phyloP scores from a whole-genome alignment of 768 basidiomycete species.

The Pisolithus sp. region DNA sequence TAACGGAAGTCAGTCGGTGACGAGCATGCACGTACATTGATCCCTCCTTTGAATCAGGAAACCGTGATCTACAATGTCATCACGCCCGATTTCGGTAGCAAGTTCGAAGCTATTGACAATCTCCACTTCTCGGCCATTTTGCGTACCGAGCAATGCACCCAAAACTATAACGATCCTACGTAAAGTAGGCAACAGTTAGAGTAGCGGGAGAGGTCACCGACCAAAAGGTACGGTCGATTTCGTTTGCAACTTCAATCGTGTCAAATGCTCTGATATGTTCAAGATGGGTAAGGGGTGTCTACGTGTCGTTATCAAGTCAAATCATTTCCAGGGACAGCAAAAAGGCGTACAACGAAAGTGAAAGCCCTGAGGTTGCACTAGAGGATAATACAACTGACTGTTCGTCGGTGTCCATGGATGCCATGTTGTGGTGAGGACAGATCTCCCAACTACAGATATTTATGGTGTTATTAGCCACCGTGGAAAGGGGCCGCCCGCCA shows the following conservation, averaged over 20 bases:
- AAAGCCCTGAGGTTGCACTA: slow-evolving; percentile 65
- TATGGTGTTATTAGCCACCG: not conserved
- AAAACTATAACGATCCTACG: slow-evolving; percentile 49
- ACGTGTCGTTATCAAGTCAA: slow-evolving; percentile 16
- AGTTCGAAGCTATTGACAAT: slow-evolving; percentile 97
- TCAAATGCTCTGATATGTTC: slow-evolving; percentile 94
- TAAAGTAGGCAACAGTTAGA: not conserved
- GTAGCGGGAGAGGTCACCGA: slow-evolving; percentile 24
- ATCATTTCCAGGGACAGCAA: not conserved
- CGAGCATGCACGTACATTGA: slow-evolving; percentile 57
- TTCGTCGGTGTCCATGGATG: slow-evolving; percentile 75
- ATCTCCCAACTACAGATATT: not conserved
- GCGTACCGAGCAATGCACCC: slow-evolving; percentile 90
- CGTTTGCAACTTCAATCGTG: slow-evolving; percentile 73
- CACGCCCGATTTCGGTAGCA: slow-evolving; percentile 48
- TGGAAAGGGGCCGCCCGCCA: too few species aligned
- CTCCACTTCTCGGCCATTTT: slow-evolving; percentile 91
- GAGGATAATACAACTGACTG: slow-evolving; percentile 68
- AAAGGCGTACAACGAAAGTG: slow-evolving; percentile 56
- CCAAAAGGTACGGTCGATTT: slow-evolving; percentile 58
- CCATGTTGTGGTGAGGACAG: slow-evolving; percentile 25
- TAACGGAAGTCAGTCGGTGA: not conserved
- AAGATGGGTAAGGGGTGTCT: slow-evolving; percentile 96
- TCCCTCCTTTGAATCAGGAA: slow-evolving; percentile 80
- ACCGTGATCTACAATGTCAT: slow-evolving; percentile 64